Evolutionary conservation across 2,329 filamentous ascomycete species (phyloP), one percentile per base, ranked within the genome.

Genomic region (Aspergillus brunneoviolaceus): DNA sequence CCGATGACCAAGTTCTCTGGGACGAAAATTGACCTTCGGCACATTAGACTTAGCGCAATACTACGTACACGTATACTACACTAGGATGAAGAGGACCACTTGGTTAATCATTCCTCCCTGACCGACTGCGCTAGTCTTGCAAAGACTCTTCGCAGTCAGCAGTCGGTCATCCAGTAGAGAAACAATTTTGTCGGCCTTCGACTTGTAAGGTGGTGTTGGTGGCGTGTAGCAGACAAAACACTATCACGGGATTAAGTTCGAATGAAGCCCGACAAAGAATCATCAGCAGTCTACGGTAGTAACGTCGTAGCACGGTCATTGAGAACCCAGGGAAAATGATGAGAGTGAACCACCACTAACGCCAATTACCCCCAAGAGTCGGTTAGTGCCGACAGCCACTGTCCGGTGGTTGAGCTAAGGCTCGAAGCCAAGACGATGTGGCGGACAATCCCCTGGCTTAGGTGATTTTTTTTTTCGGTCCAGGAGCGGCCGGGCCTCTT

Each of bases 371-470:
- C 12, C 14, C 6, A 45, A 19, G 16, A 45, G 42, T 55, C 53
- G 53, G 53, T 21, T 49, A 12, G 53, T 55, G 53, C 53, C 53
- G 42, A 48, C 53, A 21, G 42, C 42, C 52, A 21, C 42, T 31
- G 29, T 49, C 29, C 47, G 48, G 45, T 35, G 48, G 53, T 45
- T 49, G 31, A 31, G 53, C 31, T 49, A 55, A 48, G 53, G 48
- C 42, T 33, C 48, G 21, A 55, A n/a, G 53, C 53, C 42, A 55
- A 55, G 53, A n/a, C 33, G 42, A 48, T 21, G 53, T 55, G 53
- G 53, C 53, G 53, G 53, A 49, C 23, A 47, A 55, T 49, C 53
- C 53, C 53, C 53, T 49, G 53, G 42, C 23, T 19, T 33, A n/a
- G 29, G 5, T 16, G 49, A 11, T 14, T 29, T 29, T 25, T 29